Conservation (phyloP, 768 basidiomycete species). For the Mycena epipterygia region DNA sequence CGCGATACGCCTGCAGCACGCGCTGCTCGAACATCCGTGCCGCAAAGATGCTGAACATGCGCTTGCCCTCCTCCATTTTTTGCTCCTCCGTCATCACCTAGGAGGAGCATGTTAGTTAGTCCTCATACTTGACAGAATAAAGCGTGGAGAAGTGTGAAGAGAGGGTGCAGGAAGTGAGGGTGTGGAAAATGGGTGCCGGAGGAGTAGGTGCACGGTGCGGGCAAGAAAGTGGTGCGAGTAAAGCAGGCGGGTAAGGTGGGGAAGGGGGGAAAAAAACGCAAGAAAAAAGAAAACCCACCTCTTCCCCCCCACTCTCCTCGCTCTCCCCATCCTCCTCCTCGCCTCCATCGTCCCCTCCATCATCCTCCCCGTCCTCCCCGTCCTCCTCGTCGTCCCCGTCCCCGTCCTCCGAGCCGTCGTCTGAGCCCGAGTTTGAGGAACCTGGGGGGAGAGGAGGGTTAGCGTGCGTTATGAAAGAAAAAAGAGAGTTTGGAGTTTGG, state of each 20-base stretch:
- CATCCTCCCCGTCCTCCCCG: conserved; percentile 63
- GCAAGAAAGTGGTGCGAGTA: too few relatives aligned
- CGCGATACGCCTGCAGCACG: conserved; percentile 95
- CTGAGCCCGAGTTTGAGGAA: conserved; percentile 61
- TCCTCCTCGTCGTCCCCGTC: conserved; percentile 74
- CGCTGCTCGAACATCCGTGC: conserved; percentile 99
- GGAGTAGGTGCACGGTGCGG: too few relatives aligned
- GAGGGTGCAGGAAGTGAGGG: too few relatives aligned
- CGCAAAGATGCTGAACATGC: conserved; percentile 99
- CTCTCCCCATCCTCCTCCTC: conserved; percentile 35
- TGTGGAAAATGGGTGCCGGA: too few relatives aligned
- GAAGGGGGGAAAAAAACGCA: background rate
- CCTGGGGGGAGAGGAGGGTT: too few relatives aligned
- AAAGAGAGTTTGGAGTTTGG: background rate
- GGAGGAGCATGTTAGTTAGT: conserved; percentile 18
- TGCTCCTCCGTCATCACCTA: conserved; percentile 94
- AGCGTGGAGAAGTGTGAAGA: too few relatives aligned
- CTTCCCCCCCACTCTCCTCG: conserved; percentile 51
- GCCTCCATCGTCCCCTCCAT: conserved; percentile 62
- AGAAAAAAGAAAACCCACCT: conserved; percentile 48
- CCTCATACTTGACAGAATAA: conserved; percentile 23
- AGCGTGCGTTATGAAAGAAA: conserved; percentile 44
- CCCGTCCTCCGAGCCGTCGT: conserved; percentile 65
- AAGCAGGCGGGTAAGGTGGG: too few relatives aligned
- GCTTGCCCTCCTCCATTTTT: conserved; percentile 99